Evolutionary conservation across 2,329 filamentous ascomycete genomes (phyloP).

Genomic region (Aspergillus fructus): DNA sequence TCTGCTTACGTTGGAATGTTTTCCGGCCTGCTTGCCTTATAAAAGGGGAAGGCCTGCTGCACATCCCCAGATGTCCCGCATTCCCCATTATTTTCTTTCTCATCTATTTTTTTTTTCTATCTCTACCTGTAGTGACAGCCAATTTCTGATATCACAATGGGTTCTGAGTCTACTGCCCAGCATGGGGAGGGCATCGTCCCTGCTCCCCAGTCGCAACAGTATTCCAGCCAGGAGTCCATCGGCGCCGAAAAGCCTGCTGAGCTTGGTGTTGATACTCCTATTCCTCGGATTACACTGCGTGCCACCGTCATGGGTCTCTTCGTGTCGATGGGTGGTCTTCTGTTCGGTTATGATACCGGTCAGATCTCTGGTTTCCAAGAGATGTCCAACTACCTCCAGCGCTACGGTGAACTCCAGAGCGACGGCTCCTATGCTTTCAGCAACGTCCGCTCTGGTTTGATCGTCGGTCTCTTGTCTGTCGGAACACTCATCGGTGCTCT

Average conservation of each 20-base stretch:
- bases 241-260: constrained; percentile 24
- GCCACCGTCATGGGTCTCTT: constrained; percentile 44
- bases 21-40: not conserved
- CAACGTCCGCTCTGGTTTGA: constrained; percentile 42
- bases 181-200: constrained; percentile 35
- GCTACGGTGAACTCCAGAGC: constrained; percentile 36
- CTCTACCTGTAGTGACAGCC: not conserved
- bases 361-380: constrained; percentile 47
- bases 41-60: constrained; percentile 5
- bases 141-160: constrained; percentile 23
- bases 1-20: constrained; percentile 8
- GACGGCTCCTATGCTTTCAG: constrained; percentile 38
- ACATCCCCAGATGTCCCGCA: constrained; percentile 10
- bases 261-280: constrained; percentile 28
- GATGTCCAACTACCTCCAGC: constrained; percentile 42
- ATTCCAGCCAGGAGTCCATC: constrained; percentile 27
- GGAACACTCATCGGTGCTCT: constrained; percentile 46
- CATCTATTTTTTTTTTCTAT: not conserved
- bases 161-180: constrained; percentile 27
- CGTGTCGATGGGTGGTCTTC: constrained; percentile 48
- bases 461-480: constrained; percentile 44
- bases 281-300: constrained; percentile 37
- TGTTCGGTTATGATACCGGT: constrained; percentile 48
- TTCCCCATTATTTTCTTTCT: not conserved
- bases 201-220: constrained; percentile 18